Evolutionary conservation across 495 filamentous ascomycete species (phyloP), one percentile per base, ranked within the genome.

Genomic region (Tuber aestivum): DNA sequence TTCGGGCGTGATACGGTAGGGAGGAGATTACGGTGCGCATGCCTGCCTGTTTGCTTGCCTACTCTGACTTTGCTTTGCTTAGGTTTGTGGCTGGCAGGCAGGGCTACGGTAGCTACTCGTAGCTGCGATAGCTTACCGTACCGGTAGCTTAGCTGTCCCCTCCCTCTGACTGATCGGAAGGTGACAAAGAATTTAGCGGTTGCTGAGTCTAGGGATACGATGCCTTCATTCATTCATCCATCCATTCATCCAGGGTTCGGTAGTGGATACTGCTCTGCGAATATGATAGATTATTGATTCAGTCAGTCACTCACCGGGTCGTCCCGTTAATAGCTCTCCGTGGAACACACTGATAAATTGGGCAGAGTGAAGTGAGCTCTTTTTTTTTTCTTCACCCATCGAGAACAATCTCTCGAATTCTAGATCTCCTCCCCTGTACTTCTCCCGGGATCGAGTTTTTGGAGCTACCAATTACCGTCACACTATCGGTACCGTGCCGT

Each of bases 371-470:
- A 56, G 27, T 61, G 50, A 32, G 50, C n/a, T n/a, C n/a, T n/a
- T n/a, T n/a, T n/a, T n/a, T 3, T 32, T 61, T 61, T 61, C 32
- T 61, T 61, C 16, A 27, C 50, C 50, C 50, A 61, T 61, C 50
- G n/a, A n/a, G 50, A 61, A 61, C 50, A 61, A 61, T 61, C 50
- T 27, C 32, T 16, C 10, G 50, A 14, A 8, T 61, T 61, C 50
- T 61, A 61, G 50, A 61, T 61, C 50, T 61, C 16, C 50, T 32
- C 50, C 23, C n/a, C 50, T 12, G 27, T 32, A 61, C 9, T 32
- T 61, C 50, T 32, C 50, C 50, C 50, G n/a, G 50, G 50, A 61
- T 61, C 50, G 50, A 61, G 50, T 61, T 61, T 27, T 32, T 56
- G 21, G 9, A 27, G n/a, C 50, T 27, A 61, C 48, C 48, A 27